A percentile compares a stretch with the other conserved stretches of the same genome.
These are phyloP conservation scores for Plasmopara halstedii DNA, from an alignment of 352 stramenopile genomes.

Conservation along the genomic window DNA sequence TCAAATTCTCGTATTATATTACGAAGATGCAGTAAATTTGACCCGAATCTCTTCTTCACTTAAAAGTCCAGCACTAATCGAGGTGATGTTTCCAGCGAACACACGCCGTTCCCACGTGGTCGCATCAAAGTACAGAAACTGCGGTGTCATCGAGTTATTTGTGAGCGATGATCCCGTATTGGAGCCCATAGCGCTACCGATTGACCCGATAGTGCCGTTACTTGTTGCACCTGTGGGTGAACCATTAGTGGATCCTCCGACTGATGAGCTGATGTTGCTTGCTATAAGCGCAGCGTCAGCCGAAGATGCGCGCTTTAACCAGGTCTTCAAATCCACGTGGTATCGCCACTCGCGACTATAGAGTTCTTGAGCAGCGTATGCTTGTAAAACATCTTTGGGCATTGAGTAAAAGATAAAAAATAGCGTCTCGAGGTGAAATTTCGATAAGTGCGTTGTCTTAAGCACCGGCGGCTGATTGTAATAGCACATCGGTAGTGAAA, in stretches of 20 bases:
- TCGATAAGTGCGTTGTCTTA: constrained; percentile 96
- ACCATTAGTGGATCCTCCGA: constrained; percentile 19
- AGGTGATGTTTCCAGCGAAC: constrained; percentile 88
- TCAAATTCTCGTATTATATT: constrained; percentile 28
- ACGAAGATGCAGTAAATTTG: constrained; percentile 86
- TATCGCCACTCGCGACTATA: constrained; percentile 96
- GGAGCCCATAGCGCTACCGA: constrained; percentile 45
- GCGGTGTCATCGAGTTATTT: constrained; percentile 38
- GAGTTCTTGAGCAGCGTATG: constrained; percentile 83
- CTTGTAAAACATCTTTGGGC: constrained; percentile 96
- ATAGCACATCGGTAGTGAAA: constrained; percentile 79
- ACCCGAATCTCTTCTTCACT: constrained; percentile 93
- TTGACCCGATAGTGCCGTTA: constrained; percentile 52
- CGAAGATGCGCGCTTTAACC: constrained; percentile 87
- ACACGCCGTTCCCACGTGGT: constrained; percentile 91
- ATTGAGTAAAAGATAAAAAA: constrained; percentile 99
- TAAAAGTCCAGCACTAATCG: constrained; percentile 84
- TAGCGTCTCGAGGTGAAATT: constrained; percentile 98
- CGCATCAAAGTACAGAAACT: constrained; percentile 96
- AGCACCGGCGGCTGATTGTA: constrained; percentile 94
- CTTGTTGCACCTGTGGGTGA: constrained; percentile 15
- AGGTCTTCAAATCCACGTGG: constrained; percentile 95
- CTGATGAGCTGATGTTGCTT: constrained; percentile 23
- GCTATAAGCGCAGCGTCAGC: constrained; percentile 53
- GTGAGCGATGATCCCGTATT: constrained; percentile 22